phyloP scores from a whole-genome alignment of 2,329 filamentous ascomycete genomes.

The Botryosphaeria dothidea region DNA sequence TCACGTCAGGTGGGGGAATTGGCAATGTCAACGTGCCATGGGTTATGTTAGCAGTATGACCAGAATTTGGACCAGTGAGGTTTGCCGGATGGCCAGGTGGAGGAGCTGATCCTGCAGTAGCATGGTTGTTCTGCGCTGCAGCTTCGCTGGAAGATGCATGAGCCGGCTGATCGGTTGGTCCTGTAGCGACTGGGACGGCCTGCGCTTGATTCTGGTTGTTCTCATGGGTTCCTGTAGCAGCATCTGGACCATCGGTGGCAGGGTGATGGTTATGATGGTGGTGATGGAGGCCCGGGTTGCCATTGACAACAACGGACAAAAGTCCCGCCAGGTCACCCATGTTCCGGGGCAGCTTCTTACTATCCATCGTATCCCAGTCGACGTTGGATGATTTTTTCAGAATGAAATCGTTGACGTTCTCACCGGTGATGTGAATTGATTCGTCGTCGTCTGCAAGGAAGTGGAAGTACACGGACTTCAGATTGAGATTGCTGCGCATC shows the following conservation, averaged over 20 bases:
- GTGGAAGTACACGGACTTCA: slow-evolving; percentile 6
- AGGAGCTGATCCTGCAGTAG: background rate
- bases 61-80: background rate
- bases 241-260: background rate
- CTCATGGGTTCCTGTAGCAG: background rate
- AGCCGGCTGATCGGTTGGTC: background rate
- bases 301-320: background rate
- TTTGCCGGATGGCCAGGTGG: background rate
- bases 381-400: slow-evolving; percentile 1
- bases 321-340: slow-evolving; percentile 2
- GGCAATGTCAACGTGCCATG: background rate
- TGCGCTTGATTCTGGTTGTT: background rate
- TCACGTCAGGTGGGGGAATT: slow-evolving; percentile 3
- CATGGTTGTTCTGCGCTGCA: background rate
- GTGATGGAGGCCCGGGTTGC: background rate
- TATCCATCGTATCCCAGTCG: slow-evolving; percentile 13
- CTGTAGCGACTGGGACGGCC: background rate
- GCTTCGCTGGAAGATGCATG: background rate
- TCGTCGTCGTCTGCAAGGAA: slow-evolving; percentile 3
- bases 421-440: slow-evolving; percentile 5
- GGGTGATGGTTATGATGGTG: background rate
- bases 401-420: slow-evolving; percentile 8
- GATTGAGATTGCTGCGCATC: slow-evolving; percentile 2
- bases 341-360: background rate
- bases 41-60: background rate